These are phyloP conservation scores for Boehmeria nivea DNA, from an alignment of 306 rosid species.

Conservation along the genomic window DNA sequence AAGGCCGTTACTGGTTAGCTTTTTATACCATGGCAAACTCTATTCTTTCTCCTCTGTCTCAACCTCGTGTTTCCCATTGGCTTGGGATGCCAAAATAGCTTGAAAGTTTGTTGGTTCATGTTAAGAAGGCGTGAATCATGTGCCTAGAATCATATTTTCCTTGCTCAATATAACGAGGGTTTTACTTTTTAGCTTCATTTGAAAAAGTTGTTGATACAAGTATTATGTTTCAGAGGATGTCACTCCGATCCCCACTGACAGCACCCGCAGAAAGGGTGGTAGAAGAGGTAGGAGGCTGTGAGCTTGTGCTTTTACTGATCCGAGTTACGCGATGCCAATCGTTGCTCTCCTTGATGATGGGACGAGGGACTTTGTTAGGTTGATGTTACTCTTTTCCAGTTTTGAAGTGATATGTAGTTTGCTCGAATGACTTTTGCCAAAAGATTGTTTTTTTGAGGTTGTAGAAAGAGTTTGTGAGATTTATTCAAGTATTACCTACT, in stretches of 20 bases:
- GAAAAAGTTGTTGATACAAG: background rate
- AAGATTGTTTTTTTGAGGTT: conserved; percentile 2
- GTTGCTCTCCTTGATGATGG: conserved; percentile 17
- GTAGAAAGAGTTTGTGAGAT: conserved; percentile 6
- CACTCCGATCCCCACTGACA: conserved; percentile 73
- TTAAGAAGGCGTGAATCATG: too few species aligned
- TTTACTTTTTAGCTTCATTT: too few species aligned
- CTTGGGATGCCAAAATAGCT: too few species aligned
- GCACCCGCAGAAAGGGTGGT: conserved; percentile 87
- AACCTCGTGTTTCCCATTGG: too few species aligned
- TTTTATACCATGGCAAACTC: too few species aligned
- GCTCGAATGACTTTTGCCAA: conserved; percentile 2
- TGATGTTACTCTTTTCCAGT: conserved; percentile 17
- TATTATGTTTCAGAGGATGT: conserved; percentile 62
- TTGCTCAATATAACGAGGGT: too few species aligned
- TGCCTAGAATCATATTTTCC: too few species aligned
- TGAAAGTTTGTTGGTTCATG: too few species aligned
- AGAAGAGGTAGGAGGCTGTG: conserved; percentile 79
- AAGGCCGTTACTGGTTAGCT: too few species aligned
- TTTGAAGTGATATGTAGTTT: conserved; percentile 33
- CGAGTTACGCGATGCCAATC: conserved; percentile 4
- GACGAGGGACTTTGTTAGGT: conserved; percentile 19
- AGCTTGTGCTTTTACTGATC: conserved; percentile 21
- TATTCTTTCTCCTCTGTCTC: too few species aligned
- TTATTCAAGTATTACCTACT: background rate